Conservation (phyloP, 2,329 filamentous ascomycete genomes). For the Botryotinia globosa region DNA sequence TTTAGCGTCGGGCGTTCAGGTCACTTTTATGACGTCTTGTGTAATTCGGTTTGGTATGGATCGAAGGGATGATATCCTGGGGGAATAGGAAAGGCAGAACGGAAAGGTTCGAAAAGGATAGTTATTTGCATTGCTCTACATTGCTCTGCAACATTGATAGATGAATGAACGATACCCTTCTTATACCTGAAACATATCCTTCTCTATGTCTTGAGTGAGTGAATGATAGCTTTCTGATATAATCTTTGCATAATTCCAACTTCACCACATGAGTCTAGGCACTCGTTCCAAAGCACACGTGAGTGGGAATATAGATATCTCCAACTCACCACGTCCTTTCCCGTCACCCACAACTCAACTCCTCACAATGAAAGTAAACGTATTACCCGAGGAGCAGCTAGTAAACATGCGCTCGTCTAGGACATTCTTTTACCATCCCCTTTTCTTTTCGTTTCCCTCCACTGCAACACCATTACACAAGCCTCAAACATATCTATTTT, state of each 20-base stretch:
- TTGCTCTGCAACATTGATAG: neutral
- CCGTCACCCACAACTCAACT: neutral
- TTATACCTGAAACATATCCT: neutral
- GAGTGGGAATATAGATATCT: neutral
- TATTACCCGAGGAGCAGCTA: neutral
- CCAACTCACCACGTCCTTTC: neutral
- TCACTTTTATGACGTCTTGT: slow-evolving; percentile 2
- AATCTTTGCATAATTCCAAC: neutral
- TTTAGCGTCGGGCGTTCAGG: slow-evolving; percentile 23
- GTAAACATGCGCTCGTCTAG: neutral
- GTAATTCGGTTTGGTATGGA: slow-evolving; percentile 3
- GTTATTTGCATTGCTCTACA: neutral
- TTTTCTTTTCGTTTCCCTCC: no score
- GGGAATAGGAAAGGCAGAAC: neutral
- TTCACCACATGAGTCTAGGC: neutral
- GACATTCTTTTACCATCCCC: neutral
- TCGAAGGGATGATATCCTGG: slow-evolving; percentile 1
- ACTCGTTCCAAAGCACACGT: neutral
- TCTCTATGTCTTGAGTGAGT: neutral
- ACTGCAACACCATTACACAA: neutral
- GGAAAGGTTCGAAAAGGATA: neutral
- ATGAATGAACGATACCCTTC: slow-evolving; percentile 15
- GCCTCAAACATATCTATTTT: neutral
- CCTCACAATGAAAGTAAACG: neutral
- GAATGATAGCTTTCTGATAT: neutral